Base-by-base conservation (phyloP, 352 stramenopile species). In the Pythium apleroticum region DNA sequence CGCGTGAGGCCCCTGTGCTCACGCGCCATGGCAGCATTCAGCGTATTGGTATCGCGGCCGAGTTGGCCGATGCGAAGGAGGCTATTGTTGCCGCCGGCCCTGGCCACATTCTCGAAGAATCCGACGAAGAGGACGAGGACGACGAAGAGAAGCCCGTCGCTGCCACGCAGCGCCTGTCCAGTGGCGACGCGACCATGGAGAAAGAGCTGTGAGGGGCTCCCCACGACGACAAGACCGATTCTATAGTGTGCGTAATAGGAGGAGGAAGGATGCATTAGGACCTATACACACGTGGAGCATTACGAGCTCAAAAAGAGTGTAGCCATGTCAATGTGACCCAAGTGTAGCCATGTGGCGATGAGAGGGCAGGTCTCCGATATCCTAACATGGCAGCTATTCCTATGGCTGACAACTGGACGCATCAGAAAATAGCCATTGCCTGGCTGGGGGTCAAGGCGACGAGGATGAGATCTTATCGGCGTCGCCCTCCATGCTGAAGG, bases 21-120 rank as follows among this genome's bases (percentile, higher is more conserved):
- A 89, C 78, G 22, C 72, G 74, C 53, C 82, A 89, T 59, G 82
- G 82, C 17, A 91, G 80, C 45, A 81, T 91, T 48, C 82, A 91
- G 57, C 71, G 85, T 46, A 88, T 91, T 52, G 69, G 67, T 1
- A 35, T 69, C 15, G 67, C 57, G 3, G 67, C 67, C 0, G 56
- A 59, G 19, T 20, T 68, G 37, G 61, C 52, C 7, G 37, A 66
- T 20, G 52, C 28, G n/a, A 52, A 66, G 24, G 43, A 66, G n/a
- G 46, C 41, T 24, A 43, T 71, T 25, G 52, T 28, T 20, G 31
- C 19, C 24, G 14, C 22, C 24, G 27, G 27, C 15, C 6, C 57
- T 25, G 49, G 45, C 30, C 57, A 59, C 54, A 60, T 72, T 14
- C 17, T 58, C 9, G 66, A 72, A 50, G 65, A 67, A 17, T 48